Evolutionary conservation across 345 rosid species (phyloP).

Genomic region (Dimocarpus longan): DNA sequence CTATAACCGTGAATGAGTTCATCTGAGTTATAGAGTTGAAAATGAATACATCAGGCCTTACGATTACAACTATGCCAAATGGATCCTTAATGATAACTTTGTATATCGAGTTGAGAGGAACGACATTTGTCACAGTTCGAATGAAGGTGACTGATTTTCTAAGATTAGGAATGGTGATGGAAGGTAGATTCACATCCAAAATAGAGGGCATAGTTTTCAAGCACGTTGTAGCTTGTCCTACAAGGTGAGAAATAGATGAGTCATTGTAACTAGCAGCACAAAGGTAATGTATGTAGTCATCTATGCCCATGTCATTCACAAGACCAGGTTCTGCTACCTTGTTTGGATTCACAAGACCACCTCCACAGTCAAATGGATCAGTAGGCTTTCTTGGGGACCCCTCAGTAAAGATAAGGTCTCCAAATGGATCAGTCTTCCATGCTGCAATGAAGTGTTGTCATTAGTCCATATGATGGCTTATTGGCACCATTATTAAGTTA

Average conservation of each 20-base stretch:
- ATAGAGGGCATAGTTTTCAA: conserved; percentile 23
- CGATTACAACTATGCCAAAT: conserved; percentile 29
- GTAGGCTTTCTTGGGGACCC: conserved; percentile 3
- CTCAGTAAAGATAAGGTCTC: conserved; percentile 4
- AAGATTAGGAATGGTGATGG: conserved; percentile 37
- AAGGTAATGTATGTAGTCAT: conserved; percentile 25
- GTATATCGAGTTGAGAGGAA: conserved; percentile 9
- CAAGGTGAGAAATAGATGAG: background rate
- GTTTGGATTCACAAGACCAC: conserved; percentile 32
- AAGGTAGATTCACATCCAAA: conserved; percentile 49
- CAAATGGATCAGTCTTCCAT: conserved; percentile 41
- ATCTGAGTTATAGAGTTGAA: conserved; percentile 25
- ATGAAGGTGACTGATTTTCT: conserved; percentile 23
- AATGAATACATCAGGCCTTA: conserved; percentile 27
- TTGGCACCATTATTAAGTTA: background rate
- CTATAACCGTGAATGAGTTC: conserved; percentile 19
- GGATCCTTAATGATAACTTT: conserved; percentile 30
- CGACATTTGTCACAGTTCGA: conserved; percentile 31
- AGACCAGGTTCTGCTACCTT: conserved; percentile 34
- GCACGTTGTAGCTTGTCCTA: conserved; percentile 14
- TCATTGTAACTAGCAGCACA: conserved; percentile 22
- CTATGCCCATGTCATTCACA: conserved; percentile 25
- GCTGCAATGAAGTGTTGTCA: conserved; percentile 24
- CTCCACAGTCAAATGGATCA: conserved; percentile 35
- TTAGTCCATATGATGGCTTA: background rate